Evolutionary conservation across 768 basidiomycete species (phyloP).

Genomic region (Crucibulum laeve): DNA sequence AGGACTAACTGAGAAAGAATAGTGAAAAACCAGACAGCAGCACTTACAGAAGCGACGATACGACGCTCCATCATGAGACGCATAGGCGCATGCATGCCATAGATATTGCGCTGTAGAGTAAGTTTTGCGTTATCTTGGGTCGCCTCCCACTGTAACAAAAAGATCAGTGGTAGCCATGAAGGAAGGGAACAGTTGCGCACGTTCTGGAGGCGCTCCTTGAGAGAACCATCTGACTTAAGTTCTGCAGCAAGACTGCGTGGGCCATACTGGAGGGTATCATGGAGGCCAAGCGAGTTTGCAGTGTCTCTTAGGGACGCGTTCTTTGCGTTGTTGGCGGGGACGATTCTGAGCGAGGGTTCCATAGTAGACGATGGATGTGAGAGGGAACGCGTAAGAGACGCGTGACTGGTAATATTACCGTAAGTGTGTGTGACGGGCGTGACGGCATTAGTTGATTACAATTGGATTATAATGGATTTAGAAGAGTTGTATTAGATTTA

Average conservation of each 20-base stretch:
- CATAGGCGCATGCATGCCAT: slow-evolving; percentile 87
- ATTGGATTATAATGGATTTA: too few relatives aligned
- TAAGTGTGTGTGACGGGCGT: slow-evolving; percentile 5
- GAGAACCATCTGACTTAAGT: slow-evolving; percentile 50
- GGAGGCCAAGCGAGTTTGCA: slow-evolving; percentile 73
- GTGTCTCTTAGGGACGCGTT: slow-evolving; percentile 65
- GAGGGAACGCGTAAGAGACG: slow-evolving; percentile 9
- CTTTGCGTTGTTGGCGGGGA: slow-evolving; percentile 52
- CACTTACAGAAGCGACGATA: slow-evolving; percentile 69
- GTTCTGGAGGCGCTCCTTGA: slow-evolving; percentile 73
- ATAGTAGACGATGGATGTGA: slow-evolving; percentile 9
- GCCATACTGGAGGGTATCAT: slow-evolving; percentile 86
- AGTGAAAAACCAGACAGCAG: neutral
- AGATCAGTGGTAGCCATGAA: slow-evolving; percentile 1
- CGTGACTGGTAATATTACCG: slow-evolving; percentile 16
- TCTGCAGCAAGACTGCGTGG: slow-evolving; percentile 77
- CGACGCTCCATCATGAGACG: slow-evolving; percentile 92
- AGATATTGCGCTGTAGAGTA: slow-evolving; percentile 77
- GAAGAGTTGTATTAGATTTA: neutral
- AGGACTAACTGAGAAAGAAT: slow-evolving; percentile 1
- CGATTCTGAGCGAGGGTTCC: slow-evolving; percentile 58
- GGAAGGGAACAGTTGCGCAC: slow-evolving; percentile 36
- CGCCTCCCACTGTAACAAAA: slow-evolving; percentile 73
- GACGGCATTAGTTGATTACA: slow-evolving; percentile 5
- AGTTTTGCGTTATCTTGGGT: slow-evolving; percentile 88